Evolutionary conservation across 2,329 filamentous ascomycete genomes (phyloP).

Genomic region (Emergomyces orientalis): DNA sequence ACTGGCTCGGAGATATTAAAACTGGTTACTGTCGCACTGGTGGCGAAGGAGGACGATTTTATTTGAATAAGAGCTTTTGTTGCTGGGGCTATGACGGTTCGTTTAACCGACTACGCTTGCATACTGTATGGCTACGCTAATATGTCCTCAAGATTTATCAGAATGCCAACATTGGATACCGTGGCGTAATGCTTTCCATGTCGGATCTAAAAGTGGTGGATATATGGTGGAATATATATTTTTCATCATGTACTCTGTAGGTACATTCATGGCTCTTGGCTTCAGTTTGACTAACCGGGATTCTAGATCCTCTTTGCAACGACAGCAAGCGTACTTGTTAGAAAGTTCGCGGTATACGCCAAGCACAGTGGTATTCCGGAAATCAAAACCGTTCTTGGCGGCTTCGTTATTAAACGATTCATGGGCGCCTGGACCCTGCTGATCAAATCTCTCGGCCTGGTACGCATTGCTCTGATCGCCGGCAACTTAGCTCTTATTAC

Average conservation of each 20-base stretch:
- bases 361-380: slow-evolving; percentile 99
- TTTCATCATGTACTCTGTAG: slow-evolving; percentile 74
- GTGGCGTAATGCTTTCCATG: slow-evolving; percentile 68
- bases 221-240: slow-evolving; percentile 84
- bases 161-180: slow-evolving; percentile 80
- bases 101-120: slow-evolving; percentile 6
- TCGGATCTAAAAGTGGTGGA: slow-evolving; percentile 55
- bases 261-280: slow-evolving; percentile 21
- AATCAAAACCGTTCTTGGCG: slow-evolving; percentile 98
- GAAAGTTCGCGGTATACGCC: slow-evolving; percentile 86
- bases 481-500: not conserved
- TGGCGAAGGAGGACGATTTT: slow-evolving; percentile 74
- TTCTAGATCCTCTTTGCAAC: slow-evolving; percentile 62
- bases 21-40: slow-evolving; percentile 73
- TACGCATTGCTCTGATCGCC: slow-evolving; percentile 1
- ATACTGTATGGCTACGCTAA: slow-evolving; percentile 7
- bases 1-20: slow-evolving; percentile 92
- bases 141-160: slow-evolving; percentile 46
- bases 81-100: slow-evolving; percentile 75
- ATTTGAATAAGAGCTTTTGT: slow-evolving; percentile 84
- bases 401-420: slow-evolving; percentile 98
- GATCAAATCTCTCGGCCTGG: slow-evolving; percentile 83
- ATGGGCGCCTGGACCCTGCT: slow-evolving; percentile 81
- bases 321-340: slow-evolving; percentile 74
- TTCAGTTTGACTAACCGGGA: slow-evolving; percentile 7